Evolutionary conservation across 805 yeast genomes (phyloP).

Genomic region (Yamadazyma insecticola): DNA sequence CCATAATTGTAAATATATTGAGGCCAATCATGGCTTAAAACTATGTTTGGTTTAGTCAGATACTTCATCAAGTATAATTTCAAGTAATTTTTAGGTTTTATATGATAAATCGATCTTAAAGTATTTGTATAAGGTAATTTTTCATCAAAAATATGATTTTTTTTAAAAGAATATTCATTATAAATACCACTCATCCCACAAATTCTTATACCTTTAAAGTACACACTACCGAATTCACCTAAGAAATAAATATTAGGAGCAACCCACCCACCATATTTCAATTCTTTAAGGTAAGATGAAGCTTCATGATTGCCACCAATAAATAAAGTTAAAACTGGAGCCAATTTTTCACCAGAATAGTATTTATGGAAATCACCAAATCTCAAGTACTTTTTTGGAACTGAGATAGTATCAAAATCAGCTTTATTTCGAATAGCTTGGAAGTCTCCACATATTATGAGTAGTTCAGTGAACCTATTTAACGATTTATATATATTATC

Average conservation of each 20-base stretch:
- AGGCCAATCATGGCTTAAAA: constrained; percentile 95
- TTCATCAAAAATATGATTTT: constrained; percentile 39
- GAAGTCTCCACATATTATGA: constrained; percentile 88
- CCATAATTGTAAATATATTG: constrained; percentile 69
- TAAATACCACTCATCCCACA: constrained; percentile 85
- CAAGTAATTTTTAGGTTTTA: constrained; percentile 57
- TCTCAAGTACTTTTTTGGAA: constrained; percentile 70
- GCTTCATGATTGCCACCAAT: constrained; percentile 97
- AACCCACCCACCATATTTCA: constrained; percentile 88
- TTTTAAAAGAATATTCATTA: constrained; percentile 34
- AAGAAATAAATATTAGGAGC: constrained; percentile 83
- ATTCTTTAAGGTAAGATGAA: constrained; percentile 66
- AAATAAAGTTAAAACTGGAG: constrained; percentile 76
- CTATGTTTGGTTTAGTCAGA: constrained; percentile 40
- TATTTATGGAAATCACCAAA: constrained; percentile 81
- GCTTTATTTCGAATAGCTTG: constrained; percentile 65
- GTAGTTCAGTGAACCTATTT: constrained; percentile 22
- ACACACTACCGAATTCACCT: constrained; percentile 72
- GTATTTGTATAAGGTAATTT: constrained; percentile 46
- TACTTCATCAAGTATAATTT: constrained; percentile 44
- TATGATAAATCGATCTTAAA: constrained; percentile 66
- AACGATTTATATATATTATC: constrained; percentile 45
- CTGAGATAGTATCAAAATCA: constrained; percentile 68
- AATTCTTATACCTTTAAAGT: constrained; percentile 72
- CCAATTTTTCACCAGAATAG: constrained; percentile 52